These are phyloP conservation scores for Monascus ruber DNA, from an alignment of 2,329 filamentous ascomycete genomes.

Conservation along the genomic window DNA sequence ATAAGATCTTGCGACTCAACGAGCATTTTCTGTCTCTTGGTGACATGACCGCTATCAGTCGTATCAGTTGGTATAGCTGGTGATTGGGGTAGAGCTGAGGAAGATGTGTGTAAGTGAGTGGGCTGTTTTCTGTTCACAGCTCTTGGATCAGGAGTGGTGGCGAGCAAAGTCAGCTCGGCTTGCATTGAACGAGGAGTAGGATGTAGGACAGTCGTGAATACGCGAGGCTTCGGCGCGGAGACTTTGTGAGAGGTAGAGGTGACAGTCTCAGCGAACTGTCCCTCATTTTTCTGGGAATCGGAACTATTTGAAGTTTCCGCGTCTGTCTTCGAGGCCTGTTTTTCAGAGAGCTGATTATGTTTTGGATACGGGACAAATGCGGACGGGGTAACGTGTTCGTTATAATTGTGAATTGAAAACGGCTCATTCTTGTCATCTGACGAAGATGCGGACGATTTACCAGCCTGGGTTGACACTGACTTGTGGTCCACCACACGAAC, in stretches of 20 bases:
- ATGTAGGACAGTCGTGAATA: constrained; percentile 71
- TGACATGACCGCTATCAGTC: constrained; percentile 39
- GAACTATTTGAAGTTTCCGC: constrained; percentile 11
- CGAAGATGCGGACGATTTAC: constrained; percentile 42
- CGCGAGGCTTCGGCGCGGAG: constrained; percentile 40
- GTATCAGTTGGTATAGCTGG: constrained; percentile 59
- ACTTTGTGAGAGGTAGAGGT: constrained; percentile 37
- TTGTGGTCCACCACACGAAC: constrained; percentile 89
- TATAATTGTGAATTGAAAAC: constrained; percentile 88
- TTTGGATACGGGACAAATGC: constrained; percentile 65
- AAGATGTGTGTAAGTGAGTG: constrained; percentile 27
- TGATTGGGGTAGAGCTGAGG: constrained; percentile 44
- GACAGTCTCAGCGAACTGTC: constrained; percentile 31
- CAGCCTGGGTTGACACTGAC: constrained; percentile 49
- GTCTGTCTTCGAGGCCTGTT: constrained; percentile 14
- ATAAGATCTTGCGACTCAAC: constrained; percentile 63
- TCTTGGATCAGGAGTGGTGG: constrained; percentile 54
- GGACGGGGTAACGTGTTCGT: constrained; percentile 79
- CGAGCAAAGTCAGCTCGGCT: constrained; percentile 64
- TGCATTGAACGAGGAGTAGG: constrained; percentile 68
- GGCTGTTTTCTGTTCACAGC: constrained; percentile 38
- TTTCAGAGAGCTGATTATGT: constrained; percentile 25
- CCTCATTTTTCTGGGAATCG: constrained; percentile 10
- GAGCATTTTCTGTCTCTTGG: constrained; percentile 65
- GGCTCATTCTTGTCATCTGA: constrained; percentile 52